phyloP scores from a whole-genome alignment of 1,139 yeast genomes.

The Candida albicans region DNA sequence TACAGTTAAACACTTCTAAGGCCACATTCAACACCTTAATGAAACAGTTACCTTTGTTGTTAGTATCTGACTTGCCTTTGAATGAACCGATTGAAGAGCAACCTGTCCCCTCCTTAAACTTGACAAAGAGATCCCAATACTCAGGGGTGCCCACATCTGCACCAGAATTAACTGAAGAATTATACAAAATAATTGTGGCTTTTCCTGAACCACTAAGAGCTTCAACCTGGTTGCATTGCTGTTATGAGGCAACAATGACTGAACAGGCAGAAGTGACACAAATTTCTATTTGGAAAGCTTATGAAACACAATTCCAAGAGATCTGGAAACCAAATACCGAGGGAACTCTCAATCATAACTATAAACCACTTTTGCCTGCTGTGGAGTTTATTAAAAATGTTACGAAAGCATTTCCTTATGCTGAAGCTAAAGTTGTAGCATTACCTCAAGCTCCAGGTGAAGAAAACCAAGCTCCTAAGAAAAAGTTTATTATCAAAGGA shows the following conservation, averaged over 20 bases:
- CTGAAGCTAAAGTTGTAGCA: constrained; percentile 88
- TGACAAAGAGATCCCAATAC: constrained; percentile 36
- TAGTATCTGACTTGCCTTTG: constrained; percentile 39
- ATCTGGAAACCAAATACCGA: constrained; percentile 39
- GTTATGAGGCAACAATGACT: constrained; percentile 65
- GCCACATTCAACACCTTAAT: constrained; percentile 50
- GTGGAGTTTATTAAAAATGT: constrained; percentile 96
- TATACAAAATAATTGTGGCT: constrained; percentile 59
- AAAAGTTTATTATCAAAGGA: constrained; percentile 89
- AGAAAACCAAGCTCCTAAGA: constrained; percentile 48
- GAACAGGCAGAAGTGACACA: constrained; percentile 84
- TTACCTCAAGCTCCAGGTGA: constrained; percentile 44
- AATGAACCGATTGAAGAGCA: constrained; percentile 24
- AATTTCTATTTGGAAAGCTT: constrained; percentile 92
- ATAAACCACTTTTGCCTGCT: constrained; percentile 77
- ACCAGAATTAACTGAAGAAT: constrained; percentile 57
- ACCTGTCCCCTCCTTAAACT: constrained; percentile 23
- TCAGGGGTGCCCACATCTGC: constrained; percentile 54
- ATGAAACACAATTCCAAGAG: constrained; percentile 75
- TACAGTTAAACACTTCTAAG: constrained; percentile 29
- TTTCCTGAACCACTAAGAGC: constrained; percentile 90
- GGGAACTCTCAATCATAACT: constrained; percentile 44
- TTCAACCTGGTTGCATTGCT: constrained; percentile 91
- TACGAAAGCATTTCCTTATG: constrained; percentile 83
- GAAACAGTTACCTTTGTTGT: constrained; percentile 61